phyloP scores from a whole-genome alignment of 345 rosid species.

The Streptanthus diversifolius region DNA sequence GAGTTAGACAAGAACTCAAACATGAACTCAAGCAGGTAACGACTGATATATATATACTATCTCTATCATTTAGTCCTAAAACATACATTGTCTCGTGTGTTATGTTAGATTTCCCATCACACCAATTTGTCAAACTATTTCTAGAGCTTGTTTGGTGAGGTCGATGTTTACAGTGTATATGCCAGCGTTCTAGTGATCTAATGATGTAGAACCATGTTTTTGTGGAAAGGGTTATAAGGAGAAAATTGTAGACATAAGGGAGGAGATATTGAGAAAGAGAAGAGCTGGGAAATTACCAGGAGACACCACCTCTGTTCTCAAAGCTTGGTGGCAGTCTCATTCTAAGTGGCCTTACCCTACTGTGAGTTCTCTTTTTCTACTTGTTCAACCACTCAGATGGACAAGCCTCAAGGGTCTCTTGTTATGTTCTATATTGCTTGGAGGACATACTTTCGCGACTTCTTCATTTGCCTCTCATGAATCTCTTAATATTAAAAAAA shows the following conservation, averaged over 20 bases:
- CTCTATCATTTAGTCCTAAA: neutral
- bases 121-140: neutral
- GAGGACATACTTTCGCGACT: neutral
- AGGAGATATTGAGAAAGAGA: conserved; percentile 93
- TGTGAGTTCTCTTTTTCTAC: conserved; percentile 42
- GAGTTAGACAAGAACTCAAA: conserved; percentile 90
- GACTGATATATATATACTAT: neutral
- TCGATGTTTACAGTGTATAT: neutral
- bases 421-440: neutral
- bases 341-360: conserved; percentile 98
- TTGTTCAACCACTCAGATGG: neutral
- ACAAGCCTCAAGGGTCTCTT: neutral
- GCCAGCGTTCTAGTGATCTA: neutral
- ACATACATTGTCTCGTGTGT: neutral
- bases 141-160: neutral
- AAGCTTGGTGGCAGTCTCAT: conserved; percentile 96
- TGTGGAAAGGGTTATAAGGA: conserved; percentile 77
- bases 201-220: neutral
- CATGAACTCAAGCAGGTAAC: conserved; percentile 90
- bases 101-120: neutral
- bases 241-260: conserved; percentile 87
- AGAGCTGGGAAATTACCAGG: conserved; percentile 98
- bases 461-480: neutral
- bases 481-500: neutral
- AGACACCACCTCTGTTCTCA: conserved; percentile 85